Evolutionary conservation across 495 filamentous ascomycete genomes (phyloP), one percentile per base, ranked within the genome.

Genomic region (Penicillium cataractarum): DNA sequence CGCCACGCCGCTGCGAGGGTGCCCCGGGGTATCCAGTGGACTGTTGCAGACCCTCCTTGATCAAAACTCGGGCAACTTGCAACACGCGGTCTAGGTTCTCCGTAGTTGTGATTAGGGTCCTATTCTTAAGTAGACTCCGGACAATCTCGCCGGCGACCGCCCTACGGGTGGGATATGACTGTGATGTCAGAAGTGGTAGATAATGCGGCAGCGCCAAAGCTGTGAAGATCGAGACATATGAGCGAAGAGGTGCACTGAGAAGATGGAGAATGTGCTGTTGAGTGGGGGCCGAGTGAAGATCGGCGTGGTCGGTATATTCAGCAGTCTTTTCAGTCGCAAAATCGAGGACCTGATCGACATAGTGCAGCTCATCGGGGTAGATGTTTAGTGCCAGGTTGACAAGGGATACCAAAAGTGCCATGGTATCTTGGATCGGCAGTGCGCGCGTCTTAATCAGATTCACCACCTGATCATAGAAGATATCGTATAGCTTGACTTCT

Each of bases 381-480:
- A 97, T 94, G 69, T 96, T 97, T 65, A 99, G 83, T 13, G 95
- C 92, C 52, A 99, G 85, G 70, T 98, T 97, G 15, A 91, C 86
- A 37, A 99, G 83, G 6, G 95, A 99, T 26, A 96, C 93, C 37
- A 97, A 82, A 31, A 98, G 80, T 13, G 93, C 95, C 65, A 94
- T 95, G 22, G 90, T 97, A 74, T 99, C 95, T 74, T 96, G 92
- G 57, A 99, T 97, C 4, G 92, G 89, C 58, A 99, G 81, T 64
- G 91, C 88, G 68, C 97, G 93, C 19, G 89, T 89, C 74, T 91
- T 92, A 64, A 98, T 93, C 48, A 99, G 82, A 68, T 92, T 92
- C 63, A 93, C 89, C 55, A 98, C 96, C 71, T 99, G 95, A 50
- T 96, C 91, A 71, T 97, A 96, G 78, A 99, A 99, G 48, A 98